Conservation (phyloP, 352 stramenopile species). For the Salisapilia sapeloensis region DNA sequence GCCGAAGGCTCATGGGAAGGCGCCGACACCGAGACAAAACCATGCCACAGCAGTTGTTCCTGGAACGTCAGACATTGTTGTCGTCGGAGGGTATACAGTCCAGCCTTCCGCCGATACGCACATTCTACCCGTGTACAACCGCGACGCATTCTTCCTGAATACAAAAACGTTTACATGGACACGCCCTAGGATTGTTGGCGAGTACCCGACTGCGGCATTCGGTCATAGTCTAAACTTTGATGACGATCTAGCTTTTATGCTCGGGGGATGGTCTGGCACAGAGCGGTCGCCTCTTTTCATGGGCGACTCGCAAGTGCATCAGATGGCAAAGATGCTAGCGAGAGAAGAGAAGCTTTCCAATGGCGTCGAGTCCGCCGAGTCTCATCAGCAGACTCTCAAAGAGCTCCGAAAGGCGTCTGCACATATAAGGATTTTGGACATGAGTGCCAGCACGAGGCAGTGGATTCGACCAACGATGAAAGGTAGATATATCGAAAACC, state of each 20-base stretch:
- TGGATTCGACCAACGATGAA: conserved; percentile 24
- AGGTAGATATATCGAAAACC: conserved; percentile 30
- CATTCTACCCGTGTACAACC: conserved; percentile 57
- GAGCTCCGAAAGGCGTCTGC: conserved; percentile 23
- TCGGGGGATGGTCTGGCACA: conserved; percentile 62
- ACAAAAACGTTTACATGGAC: conserved; percentile 35
- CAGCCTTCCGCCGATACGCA: conserved; percentile 6
- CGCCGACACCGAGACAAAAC: conserved; percentile 52
- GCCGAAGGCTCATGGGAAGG: conserved; percentile 38
- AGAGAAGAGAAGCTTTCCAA: conserved; percentile 35
- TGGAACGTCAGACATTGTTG: conserved; percentile 6
- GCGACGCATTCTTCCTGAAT: conserved; percentile 56
- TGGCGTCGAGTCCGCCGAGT: conserved; percentile 13
- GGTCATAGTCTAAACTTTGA: conserved; percentile 26
- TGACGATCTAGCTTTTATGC: conserved; percentile 35
- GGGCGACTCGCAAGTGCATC: conserved; percentile 48
- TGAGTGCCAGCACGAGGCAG: conserved; percentile 42
- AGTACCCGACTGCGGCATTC: conserved; percentile 49
- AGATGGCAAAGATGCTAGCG: conserved; percentile 28
- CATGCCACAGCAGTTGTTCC: conserved; percentile 35
- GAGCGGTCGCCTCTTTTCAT: conserved; percentile 61
- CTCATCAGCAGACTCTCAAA: conserved; percentile 14
- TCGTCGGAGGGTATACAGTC: conserved; percentile 49
- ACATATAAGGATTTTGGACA: conserved; percentile 38
- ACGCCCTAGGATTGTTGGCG: conserved; percentile 41